Percentiles rank a stretch among this genome's conserved stretches.
Conservation (phyloP, 129 eudicot genomes). For the Gnaphalium uliginosum region DNA sequence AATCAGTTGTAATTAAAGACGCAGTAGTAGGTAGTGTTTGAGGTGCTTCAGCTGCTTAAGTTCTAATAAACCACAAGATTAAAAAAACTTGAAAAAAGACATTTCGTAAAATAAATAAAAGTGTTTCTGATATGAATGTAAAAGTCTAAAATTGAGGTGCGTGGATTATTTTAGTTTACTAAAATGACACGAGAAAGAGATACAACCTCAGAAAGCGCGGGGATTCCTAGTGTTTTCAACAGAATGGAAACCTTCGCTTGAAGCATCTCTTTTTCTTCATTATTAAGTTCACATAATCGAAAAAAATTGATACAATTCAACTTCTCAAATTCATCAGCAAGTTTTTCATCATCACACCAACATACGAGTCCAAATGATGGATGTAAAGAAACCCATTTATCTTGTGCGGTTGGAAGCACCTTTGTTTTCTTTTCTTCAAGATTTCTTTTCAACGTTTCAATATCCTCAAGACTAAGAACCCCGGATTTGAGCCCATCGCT, state of each 20-base stretch:
- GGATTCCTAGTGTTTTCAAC: constrained; percentile 61
- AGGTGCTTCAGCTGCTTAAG: neutral
- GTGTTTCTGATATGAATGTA: neutral
- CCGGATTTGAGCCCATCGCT: constrained; percentile 64
- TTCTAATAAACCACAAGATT: neutral
- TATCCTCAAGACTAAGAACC: constrained; percentile 48
- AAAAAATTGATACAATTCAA: constrained; percentile 55
- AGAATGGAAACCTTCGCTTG: constrained; percentile 43
- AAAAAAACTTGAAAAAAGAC: neutral
- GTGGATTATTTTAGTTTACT: neutral
- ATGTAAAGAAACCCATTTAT: constrained; percentile 91
- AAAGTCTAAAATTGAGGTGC: neutral
- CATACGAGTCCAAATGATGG: constrained; percentile 71
- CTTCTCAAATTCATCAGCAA: constrained; percentile 65
- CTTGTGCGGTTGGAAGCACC: constrained; percentile 75
- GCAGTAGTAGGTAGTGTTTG: neutral
- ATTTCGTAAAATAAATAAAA: neutral
- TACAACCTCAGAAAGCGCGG: constrained; percentile 71
- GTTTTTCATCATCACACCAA: constrained; percentile 78
- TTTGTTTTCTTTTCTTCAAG: constrained; percentile 49
- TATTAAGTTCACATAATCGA: constrained; percentile 54
- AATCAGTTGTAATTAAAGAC: neutral
- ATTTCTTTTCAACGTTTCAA: constrained; percentile 53
- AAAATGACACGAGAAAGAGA: constrained; percentile 13
- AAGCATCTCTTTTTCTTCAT: constrained; percentile 54